Evolutionary conservation across 139 green algal genomes (phyloP).

Genomic region (Ulvella scutata): DNA sequence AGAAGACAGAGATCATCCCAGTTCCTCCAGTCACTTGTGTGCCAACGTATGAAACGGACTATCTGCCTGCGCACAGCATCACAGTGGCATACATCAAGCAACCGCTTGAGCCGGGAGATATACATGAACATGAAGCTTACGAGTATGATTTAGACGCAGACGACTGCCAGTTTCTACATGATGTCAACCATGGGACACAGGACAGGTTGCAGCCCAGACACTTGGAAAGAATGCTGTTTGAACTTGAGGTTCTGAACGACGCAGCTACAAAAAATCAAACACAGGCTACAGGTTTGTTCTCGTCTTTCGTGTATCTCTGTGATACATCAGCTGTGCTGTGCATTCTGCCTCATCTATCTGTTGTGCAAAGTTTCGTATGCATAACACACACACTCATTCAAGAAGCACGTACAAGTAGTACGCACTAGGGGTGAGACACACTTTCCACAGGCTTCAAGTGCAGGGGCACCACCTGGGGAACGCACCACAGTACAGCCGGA

Average conservation of each 20-base stretch:
- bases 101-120: not conserved
- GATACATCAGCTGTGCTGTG: too few relatives aligned
- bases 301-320: too few relatives aligned
- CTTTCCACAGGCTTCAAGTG: too few relatives aligned
- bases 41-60: conserved; percentile 51
- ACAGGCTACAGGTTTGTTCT: not conserved
- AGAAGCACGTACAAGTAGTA: too few relatives aligned
- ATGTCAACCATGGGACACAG: conserved; percentile 54
- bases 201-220: conserved; percentile 26
- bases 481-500: conserved; percentile 21
- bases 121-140: conserved; percentile 33
- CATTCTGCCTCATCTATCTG: too few relatives aligned
- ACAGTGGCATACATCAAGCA: conserved; percentile 43
- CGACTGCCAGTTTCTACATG: conserved; percentile 77
- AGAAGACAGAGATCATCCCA: conserved; percentile 32
- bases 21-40: conserved; percentile 45
- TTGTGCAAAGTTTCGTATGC: too few relatives aligned
- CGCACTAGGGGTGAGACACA: too few relatives aligned
- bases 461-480: conserved; percentile 23
- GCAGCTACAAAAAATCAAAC: not conserved
- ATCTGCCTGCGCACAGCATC: conserved; percentile 51
- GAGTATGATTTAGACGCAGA: conserved; percentile 94
- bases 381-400: too few relatives aligned
- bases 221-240: conserved; percentile 63
- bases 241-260: conserved; percentile 49